Conservation (phyloP, 2,329 filamentous ascomycete species). For the Alternaria brassicicola region DNA sequence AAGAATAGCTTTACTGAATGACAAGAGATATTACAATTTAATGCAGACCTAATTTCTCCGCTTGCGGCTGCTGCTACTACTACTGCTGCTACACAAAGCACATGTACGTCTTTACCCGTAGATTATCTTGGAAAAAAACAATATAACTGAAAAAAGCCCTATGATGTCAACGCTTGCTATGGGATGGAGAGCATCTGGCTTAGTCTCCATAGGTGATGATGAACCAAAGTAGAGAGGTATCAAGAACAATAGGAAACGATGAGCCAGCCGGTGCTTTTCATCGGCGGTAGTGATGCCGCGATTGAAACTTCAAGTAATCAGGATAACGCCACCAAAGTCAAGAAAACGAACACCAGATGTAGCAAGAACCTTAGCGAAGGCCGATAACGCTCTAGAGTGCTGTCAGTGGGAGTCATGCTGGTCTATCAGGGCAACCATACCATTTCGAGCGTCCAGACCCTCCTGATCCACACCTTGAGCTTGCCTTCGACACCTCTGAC, state of each 20-base stretch:
- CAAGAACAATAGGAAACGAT: constrained; percentile 28
- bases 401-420: constrained; percentile 15
- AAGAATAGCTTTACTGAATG: neutral
- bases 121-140: constrained; percentile 13
- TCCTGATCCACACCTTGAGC: constrained; percentile 96
- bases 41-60: constrained; percentile 2
- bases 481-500: constrained; percentile 90
- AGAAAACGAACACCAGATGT: constrained; percentile 15
- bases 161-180: constrained; percentile 26
- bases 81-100: constrained; percentile 21
- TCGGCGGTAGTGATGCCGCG: constrained; percentile 14
- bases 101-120: constrained; percentile 17
- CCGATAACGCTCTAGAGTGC: constrained; percentile 76
- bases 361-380: constrained; percentile 62
- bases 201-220: constrained; percentile 11
- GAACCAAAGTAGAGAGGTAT: constrained; percentile 33
- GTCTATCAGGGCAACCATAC: constrained; percentile 47
- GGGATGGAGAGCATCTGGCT: constrained; percentile 32
- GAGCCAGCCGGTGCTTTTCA: constrained; percentile 17
- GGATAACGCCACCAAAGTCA: constrained; percentile 22
- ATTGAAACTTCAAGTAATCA: constrained; percentile 10
- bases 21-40: constrained; percentile 26
- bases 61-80: constrained; percentile 2
- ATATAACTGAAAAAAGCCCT: constrained; percentile 10
- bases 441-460: constrained; percentile 99